Conservation (phyloP, 371 early-diverging fungal species). For the Massospora cicadina region DNA sequence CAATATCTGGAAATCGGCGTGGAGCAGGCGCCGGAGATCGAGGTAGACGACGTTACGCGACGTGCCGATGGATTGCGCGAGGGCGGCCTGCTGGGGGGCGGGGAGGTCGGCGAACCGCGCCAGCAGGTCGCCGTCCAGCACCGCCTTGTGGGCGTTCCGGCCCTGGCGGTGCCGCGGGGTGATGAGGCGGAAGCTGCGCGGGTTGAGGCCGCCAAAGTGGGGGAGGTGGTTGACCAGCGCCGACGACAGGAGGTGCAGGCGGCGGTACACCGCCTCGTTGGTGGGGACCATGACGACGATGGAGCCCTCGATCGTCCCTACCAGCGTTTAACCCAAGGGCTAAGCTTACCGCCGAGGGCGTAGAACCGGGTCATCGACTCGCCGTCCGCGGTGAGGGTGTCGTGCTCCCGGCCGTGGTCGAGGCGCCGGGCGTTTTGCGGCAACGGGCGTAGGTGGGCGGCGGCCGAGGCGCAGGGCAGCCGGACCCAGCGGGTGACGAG, state of each 20-base stretch:
- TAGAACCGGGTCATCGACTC: conserved; percentile 9
- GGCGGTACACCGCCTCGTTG: conserved; percentile 77
- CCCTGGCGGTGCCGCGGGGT: conserved; percentile 40
- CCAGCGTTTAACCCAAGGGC: background rate
- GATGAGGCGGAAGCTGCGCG: conserved; percentile 57
- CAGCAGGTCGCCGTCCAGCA: conserved; percentile 76
- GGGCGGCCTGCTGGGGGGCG: conserved; percentile 49
- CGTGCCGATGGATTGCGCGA: conserved; percentile 68
- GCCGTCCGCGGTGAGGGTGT: conserved; percentile 15
- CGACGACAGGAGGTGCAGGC: conserved; percentile 52
- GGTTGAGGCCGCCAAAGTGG: conserved; percentile 82
- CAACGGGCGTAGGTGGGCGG: background rate
- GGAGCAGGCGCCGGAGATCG: background rate
- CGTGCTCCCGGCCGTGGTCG: conserved; percentile 8
- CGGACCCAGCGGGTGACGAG: conserved; percentile 44
- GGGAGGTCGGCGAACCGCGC: conserved; percentile 51
- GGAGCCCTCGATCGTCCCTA: conserved; percentile 32
- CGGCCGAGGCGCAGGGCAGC: conserved; percentile 18
- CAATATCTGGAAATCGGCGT: background rate
- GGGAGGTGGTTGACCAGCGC: conserved; percentile 60
- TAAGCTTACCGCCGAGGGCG: conserved; percentile 2
- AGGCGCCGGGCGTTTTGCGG: background rate
- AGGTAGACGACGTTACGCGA: background rate
- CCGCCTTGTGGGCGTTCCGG: conserved; percentile 40
- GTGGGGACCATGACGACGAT: conserved; percentile 58